phyloP scores from a whole-genome alignment of 176 grass and related monocot species.

The Raddia distichophylla region DNA sequence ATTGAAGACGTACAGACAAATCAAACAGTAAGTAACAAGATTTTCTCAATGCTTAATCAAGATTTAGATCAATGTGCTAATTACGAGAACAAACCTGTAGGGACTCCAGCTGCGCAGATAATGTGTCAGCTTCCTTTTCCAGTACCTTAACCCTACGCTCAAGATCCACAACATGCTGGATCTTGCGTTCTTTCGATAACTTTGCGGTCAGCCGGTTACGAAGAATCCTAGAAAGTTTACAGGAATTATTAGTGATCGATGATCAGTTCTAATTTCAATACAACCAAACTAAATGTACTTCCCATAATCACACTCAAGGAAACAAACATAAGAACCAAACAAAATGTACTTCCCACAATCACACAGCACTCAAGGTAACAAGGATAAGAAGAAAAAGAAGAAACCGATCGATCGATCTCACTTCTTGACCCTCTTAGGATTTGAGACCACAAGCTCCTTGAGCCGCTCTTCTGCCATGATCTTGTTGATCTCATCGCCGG shows the following conservation, averaged over 20 bases:
- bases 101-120: constrained; percentile 40
- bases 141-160: constrained; percentile 48
- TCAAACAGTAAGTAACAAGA: not conserved
- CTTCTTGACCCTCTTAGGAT: constrained; percentile 71
- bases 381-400: not conserved
- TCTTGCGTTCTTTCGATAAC: constrained; percentile 37
- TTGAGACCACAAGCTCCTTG: constrained; percentile 24
- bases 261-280: not conserved
- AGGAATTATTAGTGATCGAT: not conserved
- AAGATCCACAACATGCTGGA: constrained; percentile 37
- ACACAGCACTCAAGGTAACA: too few relatives aligned
- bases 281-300: not conserved
- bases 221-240: constrained; percentile 49
- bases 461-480: constrained; percentile 48
- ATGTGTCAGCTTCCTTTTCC: constrained; percentile 35
- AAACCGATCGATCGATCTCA: not conserved
- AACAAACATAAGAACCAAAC: not conserved
- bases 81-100: constrained; percentile 46
- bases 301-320: too few relatives aligned
- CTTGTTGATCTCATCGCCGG: constrained; percentile 39
- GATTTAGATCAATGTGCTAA: not conserved
- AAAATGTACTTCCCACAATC: not conserved
- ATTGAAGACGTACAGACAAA: constrained; percentile 23
- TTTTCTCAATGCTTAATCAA: not conserved
- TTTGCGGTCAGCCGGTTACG: constrained; percentile 33